phyloP scores from a whole-genome alignment of 2,329 filamentous ascomycete species.

The Diaporthe ilicicola region DNA sequence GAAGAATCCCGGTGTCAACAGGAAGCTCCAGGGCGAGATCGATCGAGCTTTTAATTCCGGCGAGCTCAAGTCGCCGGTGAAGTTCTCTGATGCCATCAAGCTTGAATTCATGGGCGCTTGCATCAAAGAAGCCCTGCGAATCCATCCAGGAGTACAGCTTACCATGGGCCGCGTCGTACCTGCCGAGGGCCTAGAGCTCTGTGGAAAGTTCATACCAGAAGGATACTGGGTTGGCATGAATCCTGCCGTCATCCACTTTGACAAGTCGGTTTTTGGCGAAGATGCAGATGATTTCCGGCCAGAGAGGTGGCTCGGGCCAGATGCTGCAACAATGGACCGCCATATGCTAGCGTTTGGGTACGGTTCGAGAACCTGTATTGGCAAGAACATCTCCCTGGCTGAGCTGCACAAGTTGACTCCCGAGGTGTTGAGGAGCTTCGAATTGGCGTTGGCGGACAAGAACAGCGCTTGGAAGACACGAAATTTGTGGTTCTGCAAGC shows the following conservation, averaged over 20 bases:
- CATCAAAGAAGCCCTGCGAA: conserved; percentile 52
- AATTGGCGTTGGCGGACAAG: conserved; percentile 32
- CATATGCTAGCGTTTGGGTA: conserved; percentile 54
- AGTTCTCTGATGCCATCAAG: conserved; percentile 33
- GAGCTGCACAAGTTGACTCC: conserved; percentile 37
- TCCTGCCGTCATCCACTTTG: conserved; percentile 39
- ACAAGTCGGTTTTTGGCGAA: conserved; percentile 31
- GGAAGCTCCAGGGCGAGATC: conserved; percentile 30
- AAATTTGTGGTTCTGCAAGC: conserved; percentile 36
- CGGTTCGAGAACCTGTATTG: conserved; percentile 60
- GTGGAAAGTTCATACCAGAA: conserved; percentile 36
- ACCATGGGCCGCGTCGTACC: conserved; percentile 51
- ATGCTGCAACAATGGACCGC: conserved; percentile 33
- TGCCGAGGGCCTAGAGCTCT: conserved; percentile 41
- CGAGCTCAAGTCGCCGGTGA: conserved; percentile 30
- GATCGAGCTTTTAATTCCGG: conserved; percentile 28
- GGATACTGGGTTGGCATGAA: conserved; percentile 40
- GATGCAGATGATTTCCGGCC: conserved; percentile 34
- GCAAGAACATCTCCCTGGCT: conserved; percentile 36
- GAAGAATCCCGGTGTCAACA: conserved; percentile 32
- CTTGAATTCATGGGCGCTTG: conserved; percentile 50
- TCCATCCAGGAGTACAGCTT: conserved; percentile 52
- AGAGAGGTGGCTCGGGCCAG: conserved; percentile 32
- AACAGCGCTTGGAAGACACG: conserved; percentile 33
- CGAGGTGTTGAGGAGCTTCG: conserved; percentile 33